phyloP scores from a whole-genome alignment of 257 asterid genomes.

The Fraxinus excelsior region DNA sequence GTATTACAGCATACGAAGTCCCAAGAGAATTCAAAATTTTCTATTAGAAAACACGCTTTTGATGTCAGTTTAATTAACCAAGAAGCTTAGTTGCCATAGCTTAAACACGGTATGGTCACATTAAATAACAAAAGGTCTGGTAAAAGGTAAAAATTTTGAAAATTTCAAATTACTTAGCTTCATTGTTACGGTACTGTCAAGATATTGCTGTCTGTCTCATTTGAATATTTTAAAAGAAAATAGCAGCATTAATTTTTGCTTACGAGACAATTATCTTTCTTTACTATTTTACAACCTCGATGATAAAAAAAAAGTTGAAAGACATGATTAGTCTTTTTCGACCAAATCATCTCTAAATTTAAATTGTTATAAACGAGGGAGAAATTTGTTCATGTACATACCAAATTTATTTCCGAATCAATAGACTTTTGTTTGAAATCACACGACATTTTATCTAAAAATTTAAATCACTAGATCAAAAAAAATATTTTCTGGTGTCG shows the following conservation, averaged over 20 bases:
- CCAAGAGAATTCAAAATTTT: neutral
- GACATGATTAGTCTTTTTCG: neutral
- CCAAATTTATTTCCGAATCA: no score
- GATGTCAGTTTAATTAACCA: neutral
- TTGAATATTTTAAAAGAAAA: neutral
- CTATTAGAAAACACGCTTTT: neutral
- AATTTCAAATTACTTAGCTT: neutral
- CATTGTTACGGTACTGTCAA: neutral
- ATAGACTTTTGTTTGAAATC: neutral
- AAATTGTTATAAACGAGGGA: no score
- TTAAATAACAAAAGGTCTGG: no score
- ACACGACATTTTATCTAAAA: neutral
- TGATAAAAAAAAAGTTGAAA: neutral
- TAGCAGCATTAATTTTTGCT: neutral
- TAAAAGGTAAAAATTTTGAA: neutral
- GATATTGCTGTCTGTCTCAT: neutral
- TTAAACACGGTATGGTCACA: neutral
- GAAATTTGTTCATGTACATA: no score
- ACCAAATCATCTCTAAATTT: neutral
- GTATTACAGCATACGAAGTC: slow-evolving; percentile 3
- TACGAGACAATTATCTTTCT: neutral
- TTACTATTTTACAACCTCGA: slow-evolving; percentile 1
- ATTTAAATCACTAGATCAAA: neutral
- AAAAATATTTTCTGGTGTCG: neutral
- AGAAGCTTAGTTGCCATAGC: neutral